These are phyloP conservation scores for Candida glaebosa DNA, from an alignment of 805 yeast genomes.

Conservation along the genomic window DNA sequence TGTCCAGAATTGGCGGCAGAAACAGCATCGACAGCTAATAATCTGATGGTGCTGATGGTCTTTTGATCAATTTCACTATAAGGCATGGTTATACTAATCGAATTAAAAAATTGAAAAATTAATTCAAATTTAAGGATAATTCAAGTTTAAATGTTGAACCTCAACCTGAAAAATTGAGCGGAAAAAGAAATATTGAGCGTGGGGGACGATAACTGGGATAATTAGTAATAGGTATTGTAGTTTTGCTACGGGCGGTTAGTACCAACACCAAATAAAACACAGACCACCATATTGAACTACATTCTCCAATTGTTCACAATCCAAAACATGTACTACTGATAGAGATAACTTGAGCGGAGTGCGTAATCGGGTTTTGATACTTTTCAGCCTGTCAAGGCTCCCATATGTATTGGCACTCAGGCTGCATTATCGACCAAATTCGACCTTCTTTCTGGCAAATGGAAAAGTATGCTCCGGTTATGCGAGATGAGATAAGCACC, in stretches of 20 bases:
- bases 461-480: background rate
- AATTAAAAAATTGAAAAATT: background rate
- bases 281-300: no score
- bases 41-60: constrained; percentile 85
- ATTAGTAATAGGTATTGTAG: no score
- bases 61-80: constrained; percentile 54
- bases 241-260: no score
- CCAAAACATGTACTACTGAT: no score
- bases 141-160: background rate
- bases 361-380: no score
- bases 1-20: constrained; percentile 92
- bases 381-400: no score
- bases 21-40: constrained; percentile 84
- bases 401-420: no score
- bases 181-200: constrained; percentile 3
- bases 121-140: background rate
- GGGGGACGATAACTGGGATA: no score
- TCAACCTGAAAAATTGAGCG: constrained; percentile 2
- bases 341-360: no score
- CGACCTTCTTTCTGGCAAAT: background rate
- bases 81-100: constrained; percentile 4
- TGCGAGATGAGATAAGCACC: background rate
- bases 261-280: no score
- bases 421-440: no score
- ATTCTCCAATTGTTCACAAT: no score